Percentiles rank a stretch among this genome's conserved stretches.
Conservation (phyloP, 805 yeast genomes). For the Candida saitoana region DNA sequence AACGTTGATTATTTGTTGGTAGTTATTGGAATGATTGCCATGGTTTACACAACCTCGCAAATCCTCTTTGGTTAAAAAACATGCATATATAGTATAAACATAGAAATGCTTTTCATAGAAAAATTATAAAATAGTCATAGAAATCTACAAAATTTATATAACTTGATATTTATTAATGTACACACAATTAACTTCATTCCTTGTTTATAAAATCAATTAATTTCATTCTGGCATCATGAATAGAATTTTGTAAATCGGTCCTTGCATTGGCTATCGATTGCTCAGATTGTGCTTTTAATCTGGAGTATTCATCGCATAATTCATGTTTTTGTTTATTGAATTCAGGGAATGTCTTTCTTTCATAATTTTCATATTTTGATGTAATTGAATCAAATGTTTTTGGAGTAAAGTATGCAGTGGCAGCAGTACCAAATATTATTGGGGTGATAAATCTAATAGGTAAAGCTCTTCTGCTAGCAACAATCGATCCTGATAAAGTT, state of each 20-base stretch:
- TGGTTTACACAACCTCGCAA: constrained; percentile 66
- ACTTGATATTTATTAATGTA: no score
- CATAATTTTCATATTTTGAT: constrained; percentile 20
- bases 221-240: constrained; percentile 26
- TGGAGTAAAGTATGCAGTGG: constrained; percentile 51
- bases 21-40: constrained; percentile 53
- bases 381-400: constrained; percentile 35
- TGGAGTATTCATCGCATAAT: constrained; percentile 9
- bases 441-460: constrained; percentile 53
- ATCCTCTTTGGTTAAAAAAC: constrained; percentile 27
- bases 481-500: constrained; percentile 53
- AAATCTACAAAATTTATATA: no score
- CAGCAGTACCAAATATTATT: constrained; percentile 42
- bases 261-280: constrained; percentile 11
- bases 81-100: not conserved
- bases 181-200: not conserved
- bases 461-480: constrained; percentile 44
- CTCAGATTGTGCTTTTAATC: constrained; percentile 11
- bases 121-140: not conserved
- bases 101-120: not conserved
- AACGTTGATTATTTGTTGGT: constrained; percentile 47
- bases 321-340: constrained; percentile 24
- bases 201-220: constrained; percentile 8
- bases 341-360: constrained; percentile 29
- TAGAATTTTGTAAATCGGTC: constrained; percentile 13